Evolutionary conservation across 306 rosid genomes (phyloP).

Genomic region (Oxytropis ochrocephala): DNA sequence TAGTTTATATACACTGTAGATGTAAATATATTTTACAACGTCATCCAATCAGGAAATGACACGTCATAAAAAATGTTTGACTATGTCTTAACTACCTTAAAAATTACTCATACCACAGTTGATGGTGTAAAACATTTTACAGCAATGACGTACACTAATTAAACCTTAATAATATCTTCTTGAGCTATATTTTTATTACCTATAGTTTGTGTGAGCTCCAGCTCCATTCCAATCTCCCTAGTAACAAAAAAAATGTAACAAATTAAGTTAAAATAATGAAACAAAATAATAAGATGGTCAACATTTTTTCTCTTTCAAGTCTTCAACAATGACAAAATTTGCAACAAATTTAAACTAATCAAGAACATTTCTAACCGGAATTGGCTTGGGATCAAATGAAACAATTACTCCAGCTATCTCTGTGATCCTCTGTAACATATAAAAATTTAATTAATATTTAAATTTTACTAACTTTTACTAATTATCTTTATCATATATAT

Average conservation of each 20-base stretch:
- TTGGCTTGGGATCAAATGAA: conserved; percentile 59
- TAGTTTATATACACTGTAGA: too few species aligned
- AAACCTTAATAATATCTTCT: neutral
- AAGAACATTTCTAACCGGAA: conserved; percentile 23
- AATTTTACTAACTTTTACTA: neutral
- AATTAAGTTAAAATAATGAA: neutral
- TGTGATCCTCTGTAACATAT: conserved; percentile 40
- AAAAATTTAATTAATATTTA: conserved; percentile 4
- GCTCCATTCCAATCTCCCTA: conserved; percentile 68
- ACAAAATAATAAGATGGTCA: neutral
- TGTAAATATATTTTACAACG: too few species aligned
- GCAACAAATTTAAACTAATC: neutral
- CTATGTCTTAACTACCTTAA: too few species aligned
- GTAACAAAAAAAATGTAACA: neutral
- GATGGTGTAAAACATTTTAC: too few species aligned
- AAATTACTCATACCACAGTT: too few species aligned
- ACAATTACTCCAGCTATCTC: conserved; percentile 50
- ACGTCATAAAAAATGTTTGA: too few species aligned
- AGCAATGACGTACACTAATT: too few species aligned
- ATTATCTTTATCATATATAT: neutral
- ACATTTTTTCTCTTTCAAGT: neutral
- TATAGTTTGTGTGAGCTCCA: conserved; percentile 56
- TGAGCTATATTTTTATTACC: conserved; percentile 15
- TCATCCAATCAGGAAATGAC: too few species aligned
- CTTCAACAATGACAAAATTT: neutral